Base-by-base conservation (phyloP, 768 basidiomycete genomes). In the Boletus reticulatus region DNA sequence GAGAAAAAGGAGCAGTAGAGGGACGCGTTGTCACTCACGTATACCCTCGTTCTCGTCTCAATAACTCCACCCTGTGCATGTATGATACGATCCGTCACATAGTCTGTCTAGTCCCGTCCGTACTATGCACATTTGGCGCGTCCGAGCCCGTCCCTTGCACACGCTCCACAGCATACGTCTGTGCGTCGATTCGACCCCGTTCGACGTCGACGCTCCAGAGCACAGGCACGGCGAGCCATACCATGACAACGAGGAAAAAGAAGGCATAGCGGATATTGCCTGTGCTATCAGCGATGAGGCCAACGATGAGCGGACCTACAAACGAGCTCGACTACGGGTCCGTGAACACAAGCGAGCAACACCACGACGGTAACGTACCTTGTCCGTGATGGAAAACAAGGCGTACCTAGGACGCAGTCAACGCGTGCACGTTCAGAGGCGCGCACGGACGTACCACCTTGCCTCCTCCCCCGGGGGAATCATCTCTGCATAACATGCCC, bases 201-300 rank as follows among this genome's bases (percentile, higher is more conserved):
- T 85, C 83, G 2, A 92, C 78, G 65, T 94, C 78, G 4, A 96
- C 90, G 36, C 77, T 76, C 57, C 73, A 63, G 8, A 99, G 77
- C 0, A 96, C 73, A 0, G 94, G 95, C 2, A 96, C 73, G 0
- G 94, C 88, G 2, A 83, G 61, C 82, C 88, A 88, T 13, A 97
- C 76, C 88, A 96, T 90, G 49, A 78, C 53, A 4, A 92, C 77
- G 16, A 98, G 79, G 75, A 98, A 94, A 67, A 92, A 85, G 72
- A 97, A 98, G 3, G 87, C 87, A 58, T 89, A 89, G 27, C 95
- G 88, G 46, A 97, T 95, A 70, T 96, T 94, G 3, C 91, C 94
- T 0, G 94, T 98, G 43, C 78, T 70, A 67, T 96, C 94, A 0
- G 94, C 86, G 39, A 98, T 89, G 37, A 94, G 61, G 0, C 93